phyloP scores from a whole-genome alignment of 2,329 filamentous ascomycete species.

The Zymoseptoria crescenta region DNA sequence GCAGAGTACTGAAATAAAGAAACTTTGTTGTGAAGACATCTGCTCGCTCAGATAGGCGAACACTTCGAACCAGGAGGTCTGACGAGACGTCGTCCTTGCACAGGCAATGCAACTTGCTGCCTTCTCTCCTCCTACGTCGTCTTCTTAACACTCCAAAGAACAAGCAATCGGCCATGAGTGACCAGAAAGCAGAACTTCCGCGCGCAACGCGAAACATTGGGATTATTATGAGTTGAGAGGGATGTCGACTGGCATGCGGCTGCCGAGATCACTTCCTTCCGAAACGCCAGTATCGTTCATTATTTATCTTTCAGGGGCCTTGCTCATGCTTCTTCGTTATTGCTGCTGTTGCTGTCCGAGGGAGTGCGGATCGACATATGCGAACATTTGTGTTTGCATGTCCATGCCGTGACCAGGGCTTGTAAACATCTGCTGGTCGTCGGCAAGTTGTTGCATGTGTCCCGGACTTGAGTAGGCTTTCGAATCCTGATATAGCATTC shows the following conservation, averaged over 20 bases:
- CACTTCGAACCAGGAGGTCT: not conserved
- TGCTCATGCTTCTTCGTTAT: slow-evolving; percentile 1
- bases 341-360: slow-evolving; percentile 24
- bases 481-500: slow-evolving; percentile 34
- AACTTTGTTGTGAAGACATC: not conserved
- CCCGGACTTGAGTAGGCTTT: slow-evolving; percentile 36
- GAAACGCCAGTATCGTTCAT: slow-evolving; percentile 5
- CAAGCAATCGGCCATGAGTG: not conserved
- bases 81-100: not conserved
- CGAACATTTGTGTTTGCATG: slow-evolving; percentile 41
- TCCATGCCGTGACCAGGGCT: slow-evolving; percentile 33
- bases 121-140: not conserved
- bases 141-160: not conserved
- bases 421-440: slow-evolving; percentile 27
- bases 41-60: not conserved
- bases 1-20: not conserved
- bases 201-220: slow-evolving; percentile 16
- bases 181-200: not conserved
- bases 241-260: slow-evolving; percentile 5
- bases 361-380: slow-evolving; percentile 38
- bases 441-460: slow-evolving; percentile 27
- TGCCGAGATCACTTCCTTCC: slow-evolving; percentile 12
- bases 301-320: slow-evolving; percentile 7
- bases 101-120: not conserved
- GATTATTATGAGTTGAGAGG: slow-evolving; percentile 19